Evolutionary conservation across 2,329 filamentous ascomycete genomes (phyloP), one percentile per base, ranked within the genome.

Genomic region (Nothopassalora personata): DNA sequence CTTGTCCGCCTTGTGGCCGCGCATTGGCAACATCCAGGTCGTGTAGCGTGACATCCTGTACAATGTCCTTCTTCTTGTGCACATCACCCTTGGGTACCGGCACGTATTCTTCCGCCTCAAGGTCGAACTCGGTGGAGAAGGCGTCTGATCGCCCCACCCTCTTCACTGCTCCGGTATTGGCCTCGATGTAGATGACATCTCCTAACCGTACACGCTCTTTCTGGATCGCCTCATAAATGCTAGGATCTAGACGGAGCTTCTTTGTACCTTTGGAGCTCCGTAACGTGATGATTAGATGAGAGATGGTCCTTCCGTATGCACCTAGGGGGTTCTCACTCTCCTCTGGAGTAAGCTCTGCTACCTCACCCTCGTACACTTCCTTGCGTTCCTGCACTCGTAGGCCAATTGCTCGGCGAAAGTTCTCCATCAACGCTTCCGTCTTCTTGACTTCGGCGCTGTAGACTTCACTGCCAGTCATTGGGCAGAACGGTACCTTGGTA

Each of bases 11-110:
- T 79, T 97, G 91, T 4, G 94, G 94, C 70, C 93, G 83, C 13
- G 94, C 89, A 71, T 99, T 99, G 65, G 94, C 94, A 63, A 97
- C 88, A 72, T 99, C 94, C 58, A 99, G 81, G 72, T 99, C 94
- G 75, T 99, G 94, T 64, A 99, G 83, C 49, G 94, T 97, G 63
- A 99, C 94, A 71, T 99, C 94, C 75, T 99, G 94, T 36, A 99
- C 94, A 68, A 99, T 96, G 78, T 99, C 94, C 81, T 99, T 99
- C 86, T 97, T 97, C 85, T 99, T 99, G 81, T 97, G 94, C 56
- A 99, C 94, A 71, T 99, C 94, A 59, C 94, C 94, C 80, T 99
- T 99, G 59, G 94, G 94, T 64, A 99, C 95, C 5, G 94, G 94
- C 65, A 99, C 94, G 75, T 99, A 99, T 77, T 99, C 94, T 77